Evolutionary conservation across 2,329 filamentous ascomycete species (phyloP), one percentile per base, ranked within the genome.

Genomic region (Mollisia scopiformis): DNA sequence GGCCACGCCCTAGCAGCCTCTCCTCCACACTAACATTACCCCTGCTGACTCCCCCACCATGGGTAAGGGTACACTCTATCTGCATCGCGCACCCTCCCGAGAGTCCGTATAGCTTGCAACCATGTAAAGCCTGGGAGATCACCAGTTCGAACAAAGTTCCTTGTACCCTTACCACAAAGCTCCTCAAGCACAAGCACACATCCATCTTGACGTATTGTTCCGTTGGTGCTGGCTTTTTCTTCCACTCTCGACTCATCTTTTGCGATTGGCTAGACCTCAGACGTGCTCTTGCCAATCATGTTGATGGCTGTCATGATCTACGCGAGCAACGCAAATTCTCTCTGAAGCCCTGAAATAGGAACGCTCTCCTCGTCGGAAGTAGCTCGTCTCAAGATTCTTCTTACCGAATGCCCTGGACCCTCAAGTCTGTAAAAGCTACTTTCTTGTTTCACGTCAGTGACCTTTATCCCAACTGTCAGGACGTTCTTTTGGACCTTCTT

Each of bases 211-310:
- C 65, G 70, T 73, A 69, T 68, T 65, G 51, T 68, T 64, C 71
- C 68, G 69, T 68, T 66, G 67, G 61, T 65, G 66, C 63, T 68
- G 62, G 47, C 62, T 61, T 61, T 62, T 61, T 54, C 63, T 57
- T 64, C 61, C 62, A 28, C 57, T 66, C 64, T 65, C 67, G 64
- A 71, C 67, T 69, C 67, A 70, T 69, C 63, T 76, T 75, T 74
- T 78, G 80, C 80, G 78, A 79, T 75, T 73, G 71, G 70, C 68
- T 68, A 61, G 63, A 66, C 64, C 67, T 72, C 63, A 63, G 63
- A 62, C 69, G 65, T 69, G 66, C 66, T 65, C 41, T 67, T 69
- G 63, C 79, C 79, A 80, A 81, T 81, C 78, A 80, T 76, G 74
- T 77, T 73, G 66, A 75, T 74, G 74, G 69, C 69, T 75, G 68